A percentile compares a stretch with the other conserved stretches of the same genome.
These are phyloP conservation scores for Mortierella sp. DNA, from an alignment of 371 early-diverging fungal genomes.

Conservation along the genomic window DNA sequence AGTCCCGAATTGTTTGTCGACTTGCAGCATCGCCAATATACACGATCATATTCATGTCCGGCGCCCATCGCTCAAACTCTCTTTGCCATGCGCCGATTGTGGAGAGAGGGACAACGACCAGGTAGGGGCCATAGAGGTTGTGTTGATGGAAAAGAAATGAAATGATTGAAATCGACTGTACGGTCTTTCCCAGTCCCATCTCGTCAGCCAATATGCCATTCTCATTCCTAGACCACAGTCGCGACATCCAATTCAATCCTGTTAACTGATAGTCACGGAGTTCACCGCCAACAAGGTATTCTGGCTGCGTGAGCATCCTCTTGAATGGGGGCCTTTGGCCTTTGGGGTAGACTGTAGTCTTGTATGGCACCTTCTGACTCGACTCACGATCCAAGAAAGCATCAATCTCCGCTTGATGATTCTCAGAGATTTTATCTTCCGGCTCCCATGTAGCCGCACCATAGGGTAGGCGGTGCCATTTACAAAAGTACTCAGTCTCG, in stretches of 20 bases:
- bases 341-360: conserved; percentile 67
- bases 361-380: conserved; percentile 77
- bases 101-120: conserved; percentile 97
- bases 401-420: conserved; percentile 85
- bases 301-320: conserved; percentile 82
- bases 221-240: conserved; percentile 95
- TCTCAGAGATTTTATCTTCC: conserved; percentile 69
- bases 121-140: conserved; percentile 92
- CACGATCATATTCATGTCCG: conserved; percentile 90
- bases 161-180: conserved; percentile 98
- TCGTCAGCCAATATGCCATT: conserved; percentile 96
- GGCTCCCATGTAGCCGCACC: conserved; percentile 94
- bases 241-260: conserved; percentile 99
- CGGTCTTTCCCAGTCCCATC: conserved; percentile 99
- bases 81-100: conserved; percentile 95
- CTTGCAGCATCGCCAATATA: conserved; percentile 91
- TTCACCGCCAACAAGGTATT: conserved; percentile 88
- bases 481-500: conserved; percentile 89
- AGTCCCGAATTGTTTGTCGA: conserved; percentile 88
- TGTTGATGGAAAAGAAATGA: conserved; percentile 90
- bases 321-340: conserved; percentile 82
- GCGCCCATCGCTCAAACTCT: conserved; percentile 96
- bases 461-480: conserved; percentile 94
- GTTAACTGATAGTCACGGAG: conserved; percentile 98
- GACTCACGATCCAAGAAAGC: conserved; percentile 86